Percentiles rank a stretch among this genome's conserved stretches.
These are phyloP conservation scores for Phaffia tasmanica DNA, from an alignment of 768 basidiomycete genomes.

Conservation along the genomic window DNA sequence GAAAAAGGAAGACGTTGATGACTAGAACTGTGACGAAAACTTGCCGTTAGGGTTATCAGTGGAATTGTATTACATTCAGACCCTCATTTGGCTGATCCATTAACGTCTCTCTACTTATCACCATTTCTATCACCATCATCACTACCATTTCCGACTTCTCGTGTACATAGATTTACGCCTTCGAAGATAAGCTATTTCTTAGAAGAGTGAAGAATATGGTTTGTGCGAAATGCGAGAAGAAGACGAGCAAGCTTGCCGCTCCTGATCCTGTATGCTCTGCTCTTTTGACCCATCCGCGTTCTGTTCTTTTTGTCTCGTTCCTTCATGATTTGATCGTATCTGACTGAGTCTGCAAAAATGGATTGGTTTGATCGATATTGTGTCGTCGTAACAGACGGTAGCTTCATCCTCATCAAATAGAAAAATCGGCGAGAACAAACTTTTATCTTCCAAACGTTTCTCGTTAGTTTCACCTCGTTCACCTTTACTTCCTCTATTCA, in stretches of 20 bases:
- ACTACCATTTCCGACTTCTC: no score
- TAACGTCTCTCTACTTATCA: no score
- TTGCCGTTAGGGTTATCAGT: no score
- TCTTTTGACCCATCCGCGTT: neutral
- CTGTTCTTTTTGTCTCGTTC: conserved; percentile 6
- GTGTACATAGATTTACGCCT: no score
- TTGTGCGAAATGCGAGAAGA: conserved; percentile 40
- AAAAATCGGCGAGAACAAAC: conserved; percentile 39
- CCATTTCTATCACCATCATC: no score
- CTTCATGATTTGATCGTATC: neutral
- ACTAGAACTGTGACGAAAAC: no score
- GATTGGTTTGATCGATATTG: neutral
- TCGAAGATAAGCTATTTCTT: no score
- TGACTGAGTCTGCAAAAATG: neutral
- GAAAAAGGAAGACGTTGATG: no score
- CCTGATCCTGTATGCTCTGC: conserved; percentile 31
- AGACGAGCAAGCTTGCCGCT: conserved; percentile 28
- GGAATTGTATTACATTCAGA: no score
- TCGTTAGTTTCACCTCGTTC: conserved; percentile 25
- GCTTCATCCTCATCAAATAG: conserved; percentile 34
- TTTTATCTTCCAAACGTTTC: conserved; percentile 32
- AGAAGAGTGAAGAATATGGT: conserved; percentile 31
- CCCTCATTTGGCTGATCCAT: no score
- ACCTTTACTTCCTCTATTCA: conserved; percentile 24
- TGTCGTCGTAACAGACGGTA: conserved; percentile 21